Conservation (phyloP, 2,329 filamentous ascomycete species). For the Talaromyces atroroseus region DNA sequence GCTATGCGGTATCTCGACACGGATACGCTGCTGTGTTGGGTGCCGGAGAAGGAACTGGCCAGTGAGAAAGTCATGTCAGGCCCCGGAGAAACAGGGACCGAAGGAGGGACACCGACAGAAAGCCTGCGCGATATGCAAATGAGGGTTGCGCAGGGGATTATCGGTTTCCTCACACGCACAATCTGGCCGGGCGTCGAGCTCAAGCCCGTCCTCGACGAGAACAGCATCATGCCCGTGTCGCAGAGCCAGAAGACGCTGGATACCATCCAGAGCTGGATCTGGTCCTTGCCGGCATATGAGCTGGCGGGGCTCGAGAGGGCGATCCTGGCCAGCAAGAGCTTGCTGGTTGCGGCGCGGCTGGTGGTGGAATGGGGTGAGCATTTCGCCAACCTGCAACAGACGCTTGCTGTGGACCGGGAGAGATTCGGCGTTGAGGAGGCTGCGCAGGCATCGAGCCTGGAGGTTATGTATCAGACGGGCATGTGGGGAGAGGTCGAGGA, state of each 20-base stretch:
- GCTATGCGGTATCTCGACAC: constrained; percentile 85
- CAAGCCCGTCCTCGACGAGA: constrained; percentile 69
- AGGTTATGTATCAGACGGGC: constrained; percentile 83
- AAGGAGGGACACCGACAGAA: constrained; percentile 37
- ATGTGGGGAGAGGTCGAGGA: constrained; percentile 98
- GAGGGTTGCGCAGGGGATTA: constrained; percentile 62
- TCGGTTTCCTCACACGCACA: constrained; percentile 62
- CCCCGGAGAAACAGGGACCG: constrained; percentile 37
- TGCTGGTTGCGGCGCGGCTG: constrained; percentile 70
- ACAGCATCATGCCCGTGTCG: constrained; percentile 67
- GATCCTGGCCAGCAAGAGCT: constrained; percentile 77
- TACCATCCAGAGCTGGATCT: constrained; percentile 72
- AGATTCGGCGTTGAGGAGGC: constrained; percentile 78
- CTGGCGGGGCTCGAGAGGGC: constrained; percentile 81
- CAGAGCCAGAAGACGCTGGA: constrained; percentile 72
- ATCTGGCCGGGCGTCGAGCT: constrained; percentile 84
- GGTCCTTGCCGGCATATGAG: constrained; percentile 67
- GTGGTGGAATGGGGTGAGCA: constrained; percentile 84
- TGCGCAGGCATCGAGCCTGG: constrained; percentile 67
- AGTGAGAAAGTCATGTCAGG: constrained; percentile 42
- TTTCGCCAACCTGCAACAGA: constrained; percentile 47
- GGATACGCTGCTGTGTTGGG: constrained; percentile 90
- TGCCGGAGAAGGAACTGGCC: constrained; percentile 50
- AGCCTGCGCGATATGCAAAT: constrained; percentile 69
- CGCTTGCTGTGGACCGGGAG: constrained; percentile 6